Evolutionary conservation across 176 grass and related monocot genomes (phyloP).

Genomic region (Phoenix dactylifera): DNA sequence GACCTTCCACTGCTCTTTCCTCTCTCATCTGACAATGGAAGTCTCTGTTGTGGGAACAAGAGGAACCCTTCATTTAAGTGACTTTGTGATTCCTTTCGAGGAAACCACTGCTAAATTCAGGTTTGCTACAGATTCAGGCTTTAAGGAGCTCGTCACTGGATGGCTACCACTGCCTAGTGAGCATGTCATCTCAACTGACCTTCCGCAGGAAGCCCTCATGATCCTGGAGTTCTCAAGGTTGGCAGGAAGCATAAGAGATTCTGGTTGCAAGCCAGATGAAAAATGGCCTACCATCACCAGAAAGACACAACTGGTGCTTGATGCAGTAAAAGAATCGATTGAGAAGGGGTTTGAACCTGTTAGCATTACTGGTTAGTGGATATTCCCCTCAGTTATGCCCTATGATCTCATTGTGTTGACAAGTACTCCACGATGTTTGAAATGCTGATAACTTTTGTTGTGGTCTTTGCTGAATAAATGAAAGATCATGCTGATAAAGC

Average conservation of each 20-base stretch:
- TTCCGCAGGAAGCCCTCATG: conserved; percentile 70
- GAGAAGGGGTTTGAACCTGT: conserved; percentile 36
- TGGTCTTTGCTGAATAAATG: too few relatives aligned
- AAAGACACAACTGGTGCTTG: conserved; percentile 66
- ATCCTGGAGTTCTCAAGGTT: conserved; percentile 56
- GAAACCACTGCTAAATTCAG: conserved; percentile 30
- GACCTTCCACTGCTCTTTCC: conserved; percentile 59
- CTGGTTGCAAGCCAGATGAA: conserved; percentile 35
- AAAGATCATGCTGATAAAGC: too few relatives aligned
- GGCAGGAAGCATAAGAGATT: conserved; percentile 43
- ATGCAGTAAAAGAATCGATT: conserved; percentile 60
- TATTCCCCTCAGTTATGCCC: too few relatives aligned
- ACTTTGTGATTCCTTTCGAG: conserved; percentile 61
- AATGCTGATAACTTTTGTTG: too few relatives aligned
- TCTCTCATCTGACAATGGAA: conserved; percentile 49
- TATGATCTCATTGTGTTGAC: too few relatives aligned
- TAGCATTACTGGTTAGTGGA: conserved; percentile 16
- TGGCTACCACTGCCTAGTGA: conserved; percentile 52
- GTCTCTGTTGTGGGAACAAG: conserved; percentile 43
- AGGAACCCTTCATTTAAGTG: conserved; percentile 45
- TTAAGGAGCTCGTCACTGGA: conserved; percentile 26
- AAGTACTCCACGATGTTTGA: too few relatives aligned
- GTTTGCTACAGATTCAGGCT: conserved; percentile 29
- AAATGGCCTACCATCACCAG: conserved; percentile 60
- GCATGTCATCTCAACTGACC: conserved; percentile 26